Conservation (phyloP, 148 eudicot genomes). For the Rhododendron griersonianum region DNA sequence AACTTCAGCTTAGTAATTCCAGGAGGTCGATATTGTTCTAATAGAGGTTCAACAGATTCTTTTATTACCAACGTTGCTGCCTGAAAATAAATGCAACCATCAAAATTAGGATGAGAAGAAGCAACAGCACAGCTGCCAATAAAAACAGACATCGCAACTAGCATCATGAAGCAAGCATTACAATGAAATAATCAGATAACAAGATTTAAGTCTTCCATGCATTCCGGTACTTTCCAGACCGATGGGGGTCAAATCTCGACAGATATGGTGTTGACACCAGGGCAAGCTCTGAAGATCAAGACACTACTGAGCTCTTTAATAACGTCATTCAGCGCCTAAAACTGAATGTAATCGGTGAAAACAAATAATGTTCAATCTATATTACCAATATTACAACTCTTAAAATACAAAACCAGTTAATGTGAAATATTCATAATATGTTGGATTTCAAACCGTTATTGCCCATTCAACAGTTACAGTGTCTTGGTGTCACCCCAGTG, state of each 20-base stretch:
- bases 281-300: background rate
- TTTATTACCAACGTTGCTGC: slow-evolving; percentile 76
- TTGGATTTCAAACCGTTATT: background rate
- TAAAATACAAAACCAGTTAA: background rate
- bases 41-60: slow-evolving; percentile 93
- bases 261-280: background rate
- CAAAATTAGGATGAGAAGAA: background rate
- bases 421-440: background rate
- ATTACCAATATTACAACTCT: background rate
- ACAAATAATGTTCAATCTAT: background rate
- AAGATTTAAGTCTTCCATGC: background rate
- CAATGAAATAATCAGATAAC: background rate
- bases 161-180: background rate
- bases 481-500: background rate
- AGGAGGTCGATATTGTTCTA: slow-evolving; percentile 90
- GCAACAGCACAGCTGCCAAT: background rate
- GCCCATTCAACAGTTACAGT: background rate
- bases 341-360: background rate
- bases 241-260: background rate
- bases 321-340: background rate
- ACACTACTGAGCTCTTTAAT: background rate
- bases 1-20: slow-evolving; percentile 92
- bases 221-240: background rate
- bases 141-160: background rate
- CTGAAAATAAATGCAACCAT: slow-evolving; percentile 31